Conservation (phyloP, 768 basidiomycete species). For the Grammothele lineata region DNA sequence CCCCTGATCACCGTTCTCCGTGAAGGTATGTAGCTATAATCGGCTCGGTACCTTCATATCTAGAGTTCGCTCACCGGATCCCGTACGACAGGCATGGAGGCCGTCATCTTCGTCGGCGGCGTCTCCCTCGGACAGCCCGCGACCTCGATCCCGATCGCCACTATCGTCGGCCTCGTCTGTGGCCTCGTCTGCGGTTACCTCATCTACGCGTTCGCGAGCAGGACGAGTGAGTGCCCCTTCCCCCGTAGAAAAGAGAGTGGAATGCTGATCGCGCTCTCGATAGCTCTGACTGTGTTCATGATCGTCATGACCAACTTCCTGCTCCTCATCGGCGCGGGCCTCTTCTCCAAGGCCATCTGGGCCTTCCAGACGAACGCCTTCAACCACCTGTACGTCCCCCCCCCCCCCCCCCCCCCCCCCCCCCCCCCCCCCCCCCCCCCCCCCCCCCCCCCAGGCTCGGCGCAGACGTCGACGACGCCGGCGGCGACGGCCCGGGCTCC, state of each 20-base stretch:
- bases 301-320: slow-evolving; percentile 89
- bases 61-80: no score
- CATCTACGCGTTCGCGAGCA: slow-evolving; percentile 77
- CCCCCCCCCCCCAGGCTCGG: slow-evolving; percentile 45
- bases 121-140: slow-evolving; percentile 84
- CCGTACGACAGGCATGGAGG: slow-evolving; percentile 63
- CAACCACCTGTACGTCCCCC: slow-evolving; percentile 39
- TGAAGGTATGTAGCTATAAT: slow-evolving; percentile 77
- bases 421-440: background rate
- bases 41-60: no score
- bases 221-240: slow-evolving; percentile 48
- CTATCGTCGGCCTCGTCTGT: slow-evolving; percentile 78
- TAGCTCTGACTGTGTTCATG: slow-evolving; percentile 83
- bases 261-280: background rate
- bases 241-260: background rate
- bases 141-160: slow-evolving; percentile 83
- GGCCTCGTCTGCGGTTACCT: slow-evolving; percentile 72
- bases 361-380: slow-evolving; percentile 69
- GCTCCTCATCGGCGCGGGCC: slow-evolving; percentile 89
- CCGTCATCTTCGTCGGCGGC: slow-evolving; percentile 90
- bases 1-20: slow-evolving; percentile 90
- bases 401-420: background rate
- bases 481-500: slow-evolving; percentile 77
- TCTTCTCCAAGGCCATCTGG: slow-evolving; percentile 78
- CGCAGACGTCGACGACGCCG: slow-evolving; percentile 60